Percentiles rank a stretch among this genome's conserved stretches.
phyloP scores from a whole-genome alignment of 768 basidiomycete genomes.

The Agaricus subrufescens region DNA sequence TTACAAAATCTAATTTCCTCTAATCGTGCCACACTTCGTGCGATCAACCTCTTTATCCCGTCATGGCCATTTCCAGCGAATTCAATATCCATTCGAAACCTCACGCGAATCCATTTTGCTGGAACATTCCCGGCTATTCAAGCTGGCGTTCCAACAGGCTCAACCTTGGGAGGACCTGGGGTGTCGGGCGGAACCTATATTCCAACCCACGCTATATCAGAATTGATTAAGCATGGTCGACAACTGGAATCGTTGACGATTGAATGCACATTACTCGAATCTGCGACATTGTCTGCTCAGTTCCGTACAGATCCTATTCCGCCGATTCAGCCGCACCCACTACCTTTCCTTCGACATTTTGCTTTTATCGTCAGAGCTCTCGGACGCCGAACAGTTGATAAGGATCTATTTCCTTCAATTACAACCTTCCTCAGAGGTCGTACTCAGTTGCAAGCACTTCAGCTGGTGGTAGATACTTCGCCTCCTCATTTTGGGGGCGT shows the following conservation, averaged over 20 bases:
- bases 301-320: conserved; percentile 27
- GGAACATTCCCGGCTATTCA: conserved; percentile 44
- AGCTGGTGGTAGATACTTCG: conserved; percentile 46
- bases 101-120: conserved; percentile 58
- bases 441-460: conserved; percentile 44
- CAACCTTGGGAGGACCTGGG: background rate
- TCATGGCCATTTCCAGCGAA: conserved; percentile 55
- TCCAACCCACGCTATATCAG: conserved; percentile 45
- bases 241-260: conserved; percentile 62
- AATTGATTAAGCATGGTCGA: conserved; percentile 55
- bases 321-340: conserved; percentile 6
- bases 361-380: conserved; percentile 45
- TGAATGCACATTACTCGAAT: conserved; percentile 46
- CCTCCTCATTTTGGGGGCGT: conserved; percentile 54
- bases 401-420: conserved; percentile 66
- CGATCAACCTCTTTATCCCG: conserved; percentile 48
- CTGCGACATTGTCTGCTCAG: conserved; percentile 38
- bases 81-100: conserved; percentile 53
- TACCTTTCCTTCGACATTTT: conserved; percentile 63
- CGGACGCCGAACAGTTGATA: conserved; percentile 41
- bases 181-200: conserved; percentile 1
- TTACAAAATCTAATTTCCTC: conserved; percentile 46
- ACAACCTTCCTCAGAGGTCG: conserved; percentile 61
- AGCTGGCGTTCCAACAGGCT: conserved; percentile 20
- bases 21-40: conserved; percentile 48